Percentiles rank a stretch among this genome's conserved stretches.
These are phyloP conservation scores for Penicillium maclennaniae DNA, from an alignment of 495 filamentous ascomycete genomes.

Conservation along the genomic window DNA sequence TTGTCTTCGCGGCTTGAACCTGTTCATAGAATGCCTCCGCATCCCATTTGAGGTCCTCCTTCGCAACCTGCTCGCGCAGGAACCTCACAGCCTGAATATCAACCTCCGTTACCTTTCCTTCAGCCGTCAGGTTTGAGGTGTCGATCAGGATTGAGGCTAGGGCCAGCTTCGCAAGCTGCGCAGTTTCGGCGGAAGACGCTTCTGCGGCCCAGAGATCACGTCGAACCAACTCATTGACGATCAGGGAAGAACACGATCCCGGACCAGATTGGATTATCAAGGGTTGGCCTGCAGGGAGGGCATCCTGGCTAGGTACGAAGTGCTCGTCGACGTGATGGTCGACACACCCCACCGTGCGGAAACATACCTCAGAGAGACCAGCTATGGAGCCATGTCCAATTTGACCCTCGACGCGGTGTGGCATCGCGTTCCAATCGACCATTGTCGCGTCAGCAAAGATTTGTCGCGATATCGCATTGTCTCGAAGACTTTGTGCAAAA, in stretches of 20 bases:
- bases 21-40: slow-evolving; percentile 56
- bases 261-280: slow-evolving; percentile 61
- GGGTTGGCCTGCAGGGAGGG: slow-evolving; percentile 30
- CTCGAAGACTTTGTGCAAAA: slow-evolving; percentile 24
- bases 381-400: slow-evolving; percentile 28
- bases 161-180: slow-evolving; percentile 69
- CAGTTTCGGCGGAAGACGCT: slow-evolving; percentile 28
- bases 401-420: slow-evolving; percentile 41
- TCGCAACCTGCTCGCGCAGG: slow-evolving; percentile 52
- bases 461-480: slow-evolving; percentile 1
- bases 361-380: slow-evolving; percentile 36
- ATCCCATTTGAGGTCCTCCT: slow-evolving; percentile 35
- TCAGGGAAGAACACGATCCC: slow-evolving; percentile 78
- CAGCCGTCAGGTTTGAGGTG: slow-evolving; percentile 66
- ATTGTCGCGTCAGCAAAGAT: slow-evolving; percentile 50
- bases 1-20: slow-evolving; percentile 64
- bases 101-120: slow-evolving; percentile 67
- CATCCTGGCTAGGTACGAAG: slow-evolving; percentile 42
- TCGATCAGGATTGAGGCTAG: slow-evolving; percentile 82
- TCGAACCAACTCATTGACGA: slow-evolving; percentile 57
- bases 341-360: slow-evolving; percentile 66
- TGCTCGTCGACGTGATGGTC: slow-evolving; percentile 90
- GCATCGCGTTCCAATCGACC: slow-evolving; percentile 86
- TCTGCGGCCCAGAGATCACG: slow-evolving; percentile 46
- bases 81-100: slow-evolving; percentile 65